A percentile compares a stretch with the other conserved stretches of the same genome.
Evolutionary conservation across 768 basidiomycete genomes (phyloP).

Genomic region (Solioccasus polychromus): DNA sequence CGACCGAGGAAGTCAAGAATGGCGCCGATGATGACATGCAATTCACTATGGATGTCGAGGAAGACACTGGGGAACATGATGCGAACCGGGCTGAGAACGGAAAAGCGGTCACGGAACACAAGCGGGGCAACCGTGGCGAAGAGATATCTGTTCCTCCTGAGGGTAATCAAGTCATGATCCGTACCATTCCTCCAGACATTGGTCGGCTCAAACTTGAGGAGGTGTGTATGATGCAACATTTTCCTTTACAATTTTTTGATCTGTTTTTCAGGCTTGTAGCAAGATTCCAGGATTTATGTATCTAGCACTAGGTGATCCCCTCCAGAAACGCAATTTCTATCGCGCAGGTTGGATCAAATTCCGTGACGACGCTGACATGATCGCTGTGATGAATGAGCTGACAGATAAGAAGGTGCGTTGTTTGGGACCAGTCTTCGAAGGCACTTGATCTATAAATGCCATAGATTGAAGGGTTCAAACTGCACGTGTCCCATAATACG

Average conservation of each 20-base stretch:
- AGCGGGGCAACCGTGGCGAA: slow-evolving; percentile 58
- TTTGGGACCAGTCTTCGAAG: slow-evolving; percentile 1
- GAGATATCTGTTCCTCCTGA: slow-evolving; percentile 70
- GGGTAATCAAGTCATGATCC: slow-evolving; percentile 91
- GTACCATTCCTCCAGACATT: slow-evolving; percentile 92
- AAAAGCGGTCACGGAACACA: slow-evolving; percentile 44
- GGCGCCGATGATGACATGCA: slow-evolving; percentile 70
- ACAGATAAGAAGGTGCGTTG: slow-evolving; percentile 76
- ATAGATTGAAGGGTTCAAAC: slow-evolving; percentile 92
- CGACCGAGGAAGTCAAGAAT: slow-evolving; percentile 53
- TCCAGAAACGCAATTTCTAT: slow-evolving; percentile 91
- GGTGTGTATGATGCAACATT: slow-evolving; percentile 41
- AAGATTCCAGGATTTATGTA: slow-evolving; percentile 81
- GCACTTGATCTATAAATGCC: slow-evolving; percentile 7
- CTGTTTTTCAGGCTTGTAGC: slow-evolving; percentile 57
- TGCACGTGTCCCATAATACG: slow-evolving; percentile 82
- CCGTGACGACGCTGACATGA: slow-evolving; percentile 80
- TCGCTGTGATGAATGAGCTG: slow-evolving; percentile 63
- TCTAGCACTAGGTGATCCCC: slow-evolving; percentile 87
- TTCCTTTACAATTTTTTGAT: slow-evolving; percentile 4
- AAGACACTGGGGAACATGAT: slow-evolving; percentile 64
- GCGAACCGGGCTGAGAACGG: slow-evolving; percentile 58
- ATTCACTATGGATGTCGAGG: slow-evolving; percentile 68
- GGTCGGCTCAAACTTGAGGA: slow-evolving; percentile 88
- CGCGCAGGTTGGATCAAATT: slow-evolving; percentile 94